Base-by-base conservation (phyloP, 2,329 filamentous ascomycete species). In the Colletotrichum sp. region DNA sequence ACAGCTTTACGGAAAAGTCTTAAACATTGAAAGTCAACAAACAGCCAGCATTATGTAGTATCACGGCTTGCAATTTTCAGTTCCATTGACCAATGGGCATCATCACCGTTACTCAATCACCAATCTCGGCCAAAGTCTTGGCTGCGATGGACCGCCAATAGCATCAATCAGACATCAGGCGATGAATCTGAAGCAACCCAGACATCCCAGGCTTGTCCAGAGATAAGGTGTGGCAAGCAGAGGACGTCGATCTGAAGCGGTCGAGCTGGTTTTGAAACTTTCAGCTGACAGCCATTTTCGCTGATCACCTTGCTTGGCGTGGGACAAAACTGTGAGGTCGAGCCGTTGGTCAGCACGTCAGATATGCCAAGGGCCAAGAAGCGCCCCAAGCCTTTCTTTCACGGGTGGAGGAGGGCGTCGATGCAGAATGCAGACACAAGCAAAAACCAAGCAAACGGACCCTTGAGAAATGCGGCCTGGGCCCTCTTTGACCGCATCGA, bases 331-430 rank as follows among this genome's bases (percentile, higher is more conserved):
- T 58, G 13, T 38, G 32, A 64, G 34, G 34, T 64, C 34, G 16
- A 34, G 61, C 61, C 34, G 61, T 75, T 72, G 68, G 43, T 52
- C 43, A 52, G n/a, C 43, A 52, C 43, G 68, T 61, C 55, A 67
- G 52, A 57, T 52, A 30, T 30, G 73, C 70, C 73, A 75, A 69
- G 73, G 43, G 70, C 70, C 73, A 75, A 75, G 70, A 75, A 63
- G 3, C 24, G 3, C 60, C 60, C 63, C 64, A 69, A 73, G 70
- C 63, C 43, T 69, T 60, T 70, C 52, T 67, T 30, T 73, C 58
- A 57, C 26, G 16, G 57, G 73, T 65, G 64, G 64, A 73, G 58
- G 43, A 68, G 64, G 70, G 73, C 34, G 73, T 75, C 34, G 58
- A 48, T 38, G 73, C 73, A 73, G 38, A 38, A 63, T 34, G 67